Percentiles rank a stretch among this genome's conserved stretches.
These are phyloP conservation scores for Quercus engelmannii DNA, from an alignment of 306 rosid species.

Conservation along the genomic window DNA sequence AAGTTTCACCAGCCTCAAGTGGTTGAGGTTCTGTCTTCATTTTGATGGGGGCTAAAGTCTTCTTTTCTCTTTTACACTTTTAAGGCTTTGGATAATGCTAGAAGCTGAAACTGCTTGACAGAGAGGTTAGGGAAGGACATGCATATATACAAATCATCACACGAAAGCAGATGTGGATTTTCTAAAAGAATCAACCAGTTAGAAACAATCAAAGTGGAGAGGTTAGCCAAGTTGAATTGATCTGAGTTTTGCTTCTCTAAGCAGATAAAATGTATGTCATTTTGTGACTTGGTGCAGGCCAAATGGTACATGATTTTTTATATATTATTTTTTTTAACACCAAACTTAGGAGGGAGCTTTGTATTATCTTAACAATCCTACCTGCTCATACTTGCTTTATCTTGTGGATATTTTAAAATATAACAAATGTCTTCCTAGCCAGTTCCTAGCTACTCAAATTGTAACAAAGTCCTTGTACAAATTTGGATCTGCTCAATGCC, in stretches of 20 bases:
- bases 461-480: not conserved
- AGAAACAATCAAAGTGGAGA: constrained; percentile 1
- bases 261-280: not conserved
- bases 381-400: not conserved
- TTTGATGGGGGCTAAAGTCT: not conserved
- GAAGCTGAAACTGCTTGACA: not conserved
- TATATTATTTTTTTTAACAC: not conserved
- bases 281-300: not conserved
- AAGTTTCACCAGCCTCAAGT: constrained; percentile 9
- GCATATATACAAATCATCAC: not conserved
- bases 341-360: not conserved
- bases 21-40: constrained; percentile 7
- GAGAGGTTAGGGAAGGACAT: not conserved
- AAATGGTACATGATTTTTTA: not conserved
- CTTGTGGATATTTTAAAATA: not conserved
- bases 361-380: not conserved
- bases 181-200: not conserved
- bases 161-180: not conserved
- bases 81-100: not conserved
- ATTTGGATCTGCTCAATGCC: not conserved
- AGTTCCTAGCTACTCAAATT: too few relatives aligned
- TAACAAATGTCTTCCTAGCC: too few relatives aligned
- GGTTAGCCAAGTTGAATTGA: constrained; percentile 1
- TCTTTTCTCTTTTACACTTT: not conserved
- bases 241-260: not conserved